These are phyloP conservation scores for Podochytrium sp. DNA, from an alignment of 192 early-diverging fungal species.

Conservation along the genomic window DNA sequence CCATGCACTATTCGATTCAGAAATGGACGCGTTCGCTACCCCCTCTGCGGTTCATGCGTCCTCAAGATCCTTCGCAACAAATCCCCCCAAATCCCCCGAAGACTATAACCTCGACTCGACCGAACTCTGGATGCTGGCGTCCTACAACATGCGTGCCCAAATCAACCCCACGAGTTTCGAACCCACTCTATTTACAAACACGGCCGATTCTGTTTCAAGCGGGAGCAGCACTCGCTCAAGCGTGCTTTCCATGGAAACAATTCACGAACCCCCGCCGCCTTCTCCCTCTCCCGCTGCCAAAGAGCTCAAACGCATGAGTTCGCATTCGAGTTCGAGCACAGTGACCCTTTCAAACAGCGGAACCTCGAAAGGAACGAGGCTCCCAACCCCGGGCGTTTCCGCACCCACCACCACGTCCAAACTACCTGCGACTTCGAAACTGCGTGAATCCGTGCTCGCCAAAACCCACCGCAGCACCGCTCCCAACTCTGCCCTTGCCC, in stretches of 20 bases:
- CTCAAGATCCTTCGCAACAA: too few relatives aligned
- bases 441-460: neutral
- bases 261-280: neutral
- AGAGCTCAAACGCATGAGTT: too few relatives aligned
- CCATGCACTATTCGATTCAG: neutral
- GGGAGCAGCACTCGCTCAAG: neutral
- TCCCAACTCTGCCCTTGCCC: neutral
- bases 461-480: neutral
- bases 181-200: neutral
- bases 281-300: neutral
- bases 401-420: neutral
- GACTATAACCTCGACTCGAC: slow-evolving; percentile 17
- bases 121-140: slow-evolving; percentile 26
- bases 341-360: too few relatives aligned
- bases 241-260: neutral
- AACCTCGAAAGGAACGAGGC: too few relatives aligned
- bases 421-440: neutral
- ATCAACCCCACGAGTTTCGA: neutral
- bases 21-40: neutral
- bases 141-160: slow-evolving; percentile 12
- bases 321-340: neutral
- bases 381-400: too few relatives aligned
- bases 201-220: neutral
- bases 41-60: neutral
- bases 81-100: too few relatives aligned